A percentile compares a stretch with the other conserved stretches of the same genome.
Evolutionary conservation across 257 asterid species (phyloP).

Genomic region (Scutellaria barbata): DNA sequence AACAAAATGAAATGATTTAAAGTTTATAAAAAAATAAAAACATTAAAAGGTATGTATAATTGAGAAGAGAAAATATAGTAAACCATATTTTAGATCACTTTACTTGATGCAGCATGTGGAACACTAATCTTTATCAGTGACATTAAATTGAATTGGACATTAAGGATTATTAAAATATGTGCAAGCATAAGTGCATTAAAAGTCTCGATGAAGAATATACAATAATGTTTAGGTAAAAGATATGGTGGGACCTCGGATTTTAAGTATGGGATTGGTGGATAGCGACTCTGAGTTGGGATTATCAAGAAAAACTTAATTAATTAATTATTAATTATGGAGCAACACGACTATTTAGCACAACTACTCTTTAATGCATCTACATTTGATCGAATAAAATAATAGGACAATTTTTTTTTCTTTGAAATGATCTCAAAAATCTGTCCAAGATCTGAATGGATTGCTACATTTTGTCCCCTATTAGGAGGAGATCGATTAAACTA

Average conservation of each 20-base stretch:
- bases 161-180: neutral
- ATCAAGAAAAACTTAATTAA: constrained; percentile 43
- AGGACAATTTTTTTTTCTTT: constrained; percentile 23
- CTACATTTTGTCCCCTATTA: neutral
- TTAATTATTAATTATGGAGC: constrained; percentile 37
- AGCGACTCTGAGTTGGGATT: constrained; percentile 47
- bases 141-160: neutral
- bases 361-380: constrained; percentile 9
- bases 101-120: no score
- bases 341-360: constrained; percentile 40
- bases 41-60: no score
- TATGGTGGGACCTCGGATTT: constrained; percentile 60
- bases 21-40: no score
- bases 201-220: constrained; percentile 7
- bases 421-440: constrained; percentile 35
- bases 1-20: no score
- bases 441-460: neutral
- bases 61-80: no score
- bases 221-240: constrained; percentile 42
- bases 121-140: no score
- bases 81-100: no score
- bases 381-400: constrained; percentile 27
- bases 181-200: constrained; percentile 22
- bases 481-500: neutral
- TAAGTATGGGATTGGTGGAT: constrained; percentile 48